phyloP scores from a whole-genome alignment of 495 filamentous ascomycete genomes.

The Astrothelium macrocarpum region DNA sequence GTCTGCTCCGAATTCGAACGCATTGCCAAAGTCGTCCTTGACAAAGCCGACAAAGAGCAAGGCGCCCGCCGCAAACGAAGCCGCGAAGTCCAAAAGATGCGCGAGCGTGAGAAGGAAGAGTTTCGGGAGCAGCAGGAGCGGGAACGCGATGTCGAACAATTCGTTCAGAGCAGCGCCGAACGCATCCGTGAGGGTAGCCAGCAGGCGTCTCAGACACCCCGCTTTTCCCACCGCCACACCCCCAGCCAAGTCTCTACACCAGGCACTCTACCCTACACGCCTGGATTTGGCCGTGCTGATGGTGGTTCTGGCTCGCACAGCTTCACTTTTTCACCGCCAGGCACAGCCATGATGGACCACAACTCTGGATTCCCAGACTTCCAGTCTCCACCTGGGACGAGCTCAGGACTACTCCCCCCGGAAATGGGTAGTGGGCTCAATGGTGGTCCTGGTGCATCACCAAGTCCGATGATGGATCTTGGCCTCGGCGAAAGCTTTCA shows the following conservation, averaged over 20 bases:
- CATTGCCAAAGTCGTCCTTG: slow-evolving; percentile 85
- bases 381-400: not conserved
- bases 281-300: not conserved
- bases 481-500: slow-evolving; percentile 46
- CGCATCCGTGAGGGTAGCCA: not conserved
- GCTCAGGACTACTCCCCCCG: not conserved
- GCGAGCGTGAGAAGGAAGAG: slow-evolving; percentile 27
- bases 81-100: slow-evolving; percentile 41
- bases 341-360: not conserved
- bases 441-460: slow-evolving; percentile 4
- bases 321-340: not conserved
- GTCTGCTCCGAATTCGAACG: slow-evolving; percentile 92
- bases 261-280: not conserved
- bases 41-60: slow-evolving; percentile 77
- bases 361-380: not conserved
- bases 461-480: slow-evolving; percentile 20
- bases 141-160: slow-evolving; percentile 3
- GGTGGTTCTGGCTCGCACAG: not conserved
- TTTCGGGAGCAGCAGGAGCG: slow-evolving; percentile 6
- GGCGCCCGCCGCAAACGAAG: slow-evolving; percentile 73
- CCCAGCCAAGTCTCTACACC: not conserved
- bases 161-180: slow-evolving; percentile 1
- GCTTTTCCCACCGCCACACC: not conserved
- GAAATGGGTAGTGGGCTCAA: slow-evolving; percentile 2
- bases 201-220: not conserved